Base-by-base conservation (phyloP, 495 filamentous ascomycete genomes). In the Filosporella fistucella region DNA sequence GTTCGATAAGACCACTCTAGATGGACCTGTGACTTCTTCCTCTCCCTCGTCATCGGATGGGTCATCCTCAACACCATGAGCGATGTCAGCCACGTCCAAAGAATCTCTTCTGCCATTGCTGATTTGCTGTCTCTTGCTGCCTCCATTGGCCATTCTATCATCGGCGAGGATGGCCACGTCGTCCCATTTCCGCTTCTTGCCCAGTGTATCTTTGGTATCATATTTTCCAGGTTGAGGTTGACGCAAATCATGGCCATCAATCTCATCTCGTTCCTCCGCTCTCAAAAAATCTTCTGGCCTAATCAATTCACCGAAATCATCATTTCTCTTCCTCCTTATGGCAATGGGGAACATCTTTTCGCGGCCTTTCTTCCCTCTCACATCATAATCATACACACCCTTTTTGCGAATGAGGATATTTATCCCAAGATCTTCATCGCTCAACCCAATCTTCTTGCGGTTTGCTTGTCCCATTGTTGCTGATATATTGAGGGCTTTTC, bases 101-200 rank as follows among this genome's bases (percentile, higher is more conserved):
- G 47, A 38, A 7, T 46, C 38, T 38, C 36, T 46, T 45, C 49
- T 21, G 11, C 29, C 26, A 39, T 23, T 43, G 24, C 34, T 24
- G 9, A 47, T 45, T 48, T 62, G 52, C 43, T 73, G 72, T 25
- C 71, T 67, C 49, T 81, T 78, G 39, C 60, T 64, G 14, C 59
- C 58, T 41, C 64, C 57, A 20, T 65, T 64, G 11, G 68, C 63
- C 25, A 58, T 38, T 39, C 62, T 60, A 13, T 63, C 64, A 26
- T 68, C 71, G 13, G 17, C 38, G 21, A 65, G 64, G 3, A 69
- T 52, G 1, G 67, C 74, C 12, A 79, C 63, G 47, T 95, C 89
- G 45, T 89, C 86, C 88, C 90, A 96, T 66, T 88, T 90, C 36
- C 93, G 77, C 64, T 98, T 98, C 69, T 91, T 89, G 18, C 94